These are phyloP conservation scores for Aulographum hederae DNA, from an alignment of 2,329 filamentous ascomycete genomes.

Conservation along the genomic window DNA sequence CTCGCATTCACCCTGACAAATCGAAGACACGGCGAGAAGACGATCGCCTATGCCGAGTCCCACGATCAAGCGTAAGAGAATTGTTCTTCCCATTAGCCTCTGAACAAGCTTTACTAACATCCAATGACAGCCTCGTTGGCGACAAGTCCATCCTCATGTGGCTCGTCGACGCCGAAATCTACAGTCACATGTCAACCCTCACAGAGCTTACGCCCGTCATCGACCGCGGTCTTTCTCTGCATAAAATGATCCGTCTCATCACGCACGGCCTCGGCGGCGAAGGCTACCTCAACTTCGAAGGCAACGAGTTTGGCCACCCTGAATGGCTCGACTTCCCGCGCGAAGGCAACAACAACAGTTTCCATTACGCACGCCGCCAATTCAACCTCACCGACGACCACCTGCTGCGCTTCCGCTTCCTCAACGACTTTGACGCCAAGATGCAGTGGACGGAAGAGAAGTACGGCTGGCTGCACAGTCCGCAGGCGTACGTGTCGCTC, in stretches of 20 bases:
- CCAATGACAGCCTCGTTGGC: conserved; percentile 58
- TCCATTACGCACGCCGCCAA: conserved; percentile 85
- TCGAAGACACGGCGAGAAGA: conserved; percentile 88
- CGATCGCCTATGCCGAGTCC: conserved; percentile 91
- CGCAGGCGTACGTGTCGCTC: conserved; percentile 80
- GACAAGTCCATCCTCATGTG: conserved; percentile 98
- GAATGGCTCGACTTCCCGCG: conserved; percentile 98
- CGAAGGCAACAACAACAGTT: conserved; percentile 80
- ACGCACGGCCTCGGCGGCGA: conserved; percentile 87
- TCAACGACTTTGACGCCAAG: conserved; percentile 82
- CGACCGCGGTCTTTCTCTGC: conserved; percentile 74
- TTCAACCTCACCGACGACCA: conserved; percentile 80
- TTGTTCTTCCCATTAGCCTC: neutral
- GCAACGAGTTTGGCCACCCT: conserved; percentile 95
- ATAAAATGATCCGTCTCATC: conserved; percentile 94
- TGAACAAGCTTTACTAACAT: conserved; percentile 8
- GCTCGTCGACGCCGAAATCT: conserved; percentile 91
- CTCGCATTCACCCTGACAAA: conserved; percentile 83
- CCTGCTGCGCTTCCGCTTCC: conserved; percentile 71
- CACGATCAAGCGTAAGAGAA: conserved; percentile 83
- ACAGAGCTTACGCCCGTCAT: conserved; percentile 75
- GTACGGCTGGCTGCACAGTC: conserved; percentile 74
- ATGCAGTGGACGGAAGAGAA: conserved; percentile 83
- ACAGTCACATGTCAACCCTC: conserved; percentile 88
- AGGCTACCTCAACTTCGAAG: conserved; percentile 96